Percentiles rank a stretch among this genome's conserved stretches.
phyloP scores from a whole-genome alignment of 2,329 filamentous ascomycete species.

The Nothophoma quercina region DNA sequence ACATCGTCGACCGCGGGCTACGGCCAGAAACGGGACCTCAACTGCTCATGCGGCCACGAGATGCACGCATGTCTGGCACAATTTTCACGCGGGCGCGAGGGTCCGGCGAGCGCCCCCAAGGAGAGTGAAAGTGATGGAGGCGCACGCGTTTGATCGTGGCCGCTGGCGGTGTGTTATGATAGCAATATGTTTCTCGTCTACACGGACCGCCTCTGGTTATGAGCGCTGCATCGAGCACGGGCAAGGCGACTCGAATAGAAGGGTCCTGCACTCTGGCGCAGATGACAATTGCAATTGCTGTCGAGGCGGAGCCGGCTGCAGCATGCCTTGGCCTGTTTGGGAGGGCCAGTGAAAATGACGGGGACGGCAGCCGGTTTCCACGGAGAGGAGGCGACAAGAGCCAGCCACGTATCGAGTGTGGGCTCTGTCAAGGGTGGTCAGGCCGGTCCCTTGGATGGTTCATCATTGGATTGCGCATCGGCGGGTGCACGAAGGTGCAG shows the following conservation, averaged over 20 bases:
- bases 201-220: conserved; percentile 33
- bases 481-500: conserved; percentile 23
- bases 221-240: conserved; percentile 13
- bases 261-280: conserved; percentile 10
- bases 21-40: conserved; percentile 35
- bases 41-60: conserved; percentile 32
- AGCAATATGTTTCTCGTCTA: conserved; percentile 38
- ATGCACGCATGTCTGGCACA: conserved; percentile 26
- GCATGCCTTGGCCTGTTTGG: conserved; percentile 18
- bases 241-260: conserved; percentile 20
- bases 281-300: conserved; percentile 6
- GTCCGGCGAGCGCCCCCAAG: conserved; percentile 14
- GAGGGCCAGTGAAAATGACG: conserved; percentile 16
- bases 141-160: neutral
- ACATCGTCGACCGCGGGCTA: conserved; percentile 26
- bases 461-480: conserved; percentile 35
- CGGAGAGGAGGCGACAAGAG: conserved; percentile 22
- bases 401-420: conserved; percentile 34
- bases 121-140: neutral
- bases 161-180: conserved; percentile 5
- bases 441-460: conserved; percentile 34
- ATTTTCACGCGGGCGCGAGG: conserved; percentile 27
- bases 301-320: conserved; percentile 12
- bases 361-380: conserved; percentile 25
- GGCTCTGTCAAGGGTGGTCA: conserved; percentile 35